Percentiles rank a stretch among this genome's conserved stretches.
These are phyloP conservation scores for Logfia minima DNA, from an alignment of 129 eudicot species.

Conservation along the genomic window DNA sequence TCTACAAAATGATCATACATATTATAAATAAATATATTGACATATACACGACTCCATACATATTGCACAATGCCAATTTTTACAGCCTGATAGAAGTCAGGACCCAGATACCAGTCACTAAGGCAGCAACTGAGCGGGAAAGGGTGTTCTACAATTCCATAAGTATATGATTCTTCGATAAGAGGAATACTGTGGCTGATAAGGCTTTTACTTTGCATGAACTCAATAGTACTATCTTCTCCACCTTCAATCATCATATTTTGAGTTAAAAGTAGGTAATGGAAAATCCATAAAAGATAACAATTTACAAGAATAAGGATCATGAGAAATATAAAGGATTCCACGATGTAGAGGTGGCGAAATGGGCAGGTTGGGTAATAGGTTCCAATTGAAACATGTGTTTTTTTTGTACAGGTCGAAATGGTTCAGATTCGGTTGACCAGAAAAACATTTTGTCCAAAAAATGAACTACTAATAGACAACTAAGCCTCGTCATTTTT, in stretches of 20 bases:
- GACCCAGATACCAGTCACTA: slow-evolving; percentile 85
- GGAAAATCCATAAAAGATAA: background rate
- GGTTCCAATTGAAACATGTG: no score
- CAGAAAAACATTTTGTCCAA: background rate
- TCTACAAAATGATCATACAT: background rate
- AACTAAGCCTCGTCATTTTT: no score
- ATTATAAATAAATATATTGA: background rate
- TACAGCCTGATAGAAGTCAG: slow-evolving; percentile 88
- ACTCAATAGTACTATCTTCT: slow-evolving; percentile 78
- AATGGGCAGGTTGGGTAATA: background rate
- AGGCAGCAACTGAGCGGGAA: slow-evolving; percentile 80
- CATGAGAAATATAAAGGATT: background rate
- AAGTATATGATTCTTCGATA: slow-evolving; percentile 83
- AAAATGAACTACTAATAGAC: no score
- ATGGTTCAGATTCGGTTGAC: background rate
- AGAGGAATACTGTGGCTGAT: slow-evolving; percentile 69
- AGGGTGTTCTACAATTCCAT: slow-evolving; percentile 94
- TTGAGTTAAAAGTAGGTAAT: slow-evolving; percentile 12
- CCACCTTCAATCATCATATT: slow-evolving; percentile 58
- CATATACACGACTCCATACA: slow-evolving; percentile 47
- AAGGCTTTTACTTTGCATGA: slow-evolving; percentile 71
- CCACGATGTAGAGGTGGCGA: background rate
- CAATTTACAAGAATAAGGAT: slow-evolving; percentile 6
- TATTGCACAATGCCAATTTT: slow-evolving; percentile 96
- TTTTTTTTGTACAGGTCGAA: no score